Conservation (phyloP, 495 filamentous ascomycete genomes). For the Trichocladium antarcticum region DNA sequence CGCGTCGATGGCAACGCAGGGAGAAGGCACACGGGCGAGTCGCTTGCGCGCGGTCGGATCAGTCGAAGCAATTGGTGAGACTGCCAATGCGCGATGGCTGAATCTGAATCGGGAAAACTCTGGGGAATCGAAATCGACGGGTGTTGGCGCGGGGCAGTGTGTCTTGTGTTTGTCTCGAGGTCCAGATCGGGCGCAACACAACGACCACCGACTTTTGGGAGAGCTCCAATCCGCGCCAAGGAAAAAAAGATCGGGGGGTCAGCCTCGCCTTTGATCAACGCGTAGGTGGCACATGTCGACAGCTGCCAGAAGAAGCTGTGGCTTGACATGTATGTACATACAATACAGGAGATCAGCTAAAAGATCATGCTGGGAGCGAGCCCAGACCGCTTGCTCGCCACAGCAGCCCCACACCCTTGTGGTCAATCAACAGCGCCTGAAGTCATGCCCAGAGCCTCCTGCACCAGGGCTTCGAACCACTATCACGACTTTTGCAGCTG, state of each 20-base stretch:
- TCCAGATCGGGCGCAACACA: no score
- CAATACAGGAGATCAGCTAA: no score
- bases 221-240: slow-evolving; percentile 19
- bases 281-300: no score
- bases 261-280: slow-evolving; percentile 7
- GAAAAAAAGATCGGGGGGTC: slow-evolving; percentile 13
- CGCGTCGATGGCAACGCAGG: neutral
- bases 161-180: neutral
- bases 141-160: neutral
- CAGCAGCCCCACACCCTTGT: no score
- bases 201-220: slow-evolving; percentile 15
- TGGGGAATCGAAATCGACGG: neutral
- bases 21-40: neutral
- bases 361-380: no score
- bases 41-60: neutral
- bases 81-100: neutral
- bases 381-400: no score
- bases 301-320: no score
- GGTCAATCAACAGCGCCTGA: neutral
- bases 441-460: neutral
- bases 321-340: neutral
- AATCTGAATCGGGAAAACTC: neutral
- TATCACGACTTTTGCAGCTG: no score
- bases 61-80: slow-evolving; percentile 3
- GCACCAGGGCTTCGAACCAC: neutral